A percentile compares a stretch with the other conserved stretches of the same genome.
These are phyloP conservation scores for Symbiodinium natans DNA, from an alignment of 73 alveolate genomes.

Conservation along the genomic window DNA sequence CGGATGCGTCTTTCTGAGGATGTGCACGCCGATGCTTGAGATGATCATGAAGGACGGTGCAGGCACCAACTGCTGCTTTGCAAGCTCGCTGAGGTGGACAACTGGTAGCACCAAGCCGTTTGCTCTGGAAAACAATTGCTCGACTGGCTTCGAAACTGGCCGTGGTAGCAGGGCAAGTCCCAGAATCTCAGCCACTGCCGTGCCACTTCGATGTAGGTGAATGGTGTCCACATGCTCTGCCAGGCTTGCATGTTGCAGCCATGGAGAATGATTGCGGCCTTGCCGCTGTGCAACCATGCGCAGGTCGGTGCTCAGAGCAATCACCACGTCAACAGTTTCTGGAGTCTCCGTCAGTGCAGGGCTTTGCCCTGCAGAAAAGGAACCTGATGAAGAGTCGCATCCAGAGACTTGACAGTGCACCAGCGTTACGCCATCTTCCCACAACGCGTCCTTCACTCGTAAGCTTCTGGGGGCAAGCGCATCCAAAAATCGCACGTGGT, in stretches of 20 bases:
- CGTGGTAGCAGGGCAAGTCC: slow-evolving; percentile 46
- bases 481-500: slow-evolving; percentile 79
- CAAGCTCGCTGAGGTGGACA: slow-evolving; percentile 73
- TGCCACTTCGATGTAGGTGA: not conserved
- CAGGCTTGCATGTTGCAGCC: slow-evolving; percentile 56
- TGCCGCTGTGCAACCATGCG: slow-evolving; percentile 77
- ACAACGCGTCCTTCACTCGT: slow-evolving; percentile 71
- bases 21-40: slow-evolving; percentile 55
- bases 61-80: slow-evolving; percentile 63
- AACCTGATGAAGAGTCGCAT: not conserved
- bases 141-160: slow-evolving; percentile 59
- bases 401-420: slow-evolving; percentile 31
- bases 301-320: slow-evolving; percentile 62
- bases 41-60: slow-evolving; percentile 58
- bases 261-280: slow-evolving; percentile 75
- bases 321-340: slow-evolving; percentile 37
- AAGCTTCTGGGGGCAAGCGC: slow-evolving; percentile 48
- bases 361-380: not conserved
- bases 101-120: slow-evolving; percentile 82
- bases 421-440: slow-evolving; percentile 71
- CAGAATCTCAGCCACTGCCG: not conserved
- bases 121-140: slow-evolving; percentile 19
- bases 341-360: not conserved
- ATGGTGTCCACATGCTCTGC: slow-evolving; percentile 90
- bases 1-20: slow-evolving; percentile 55